Evolutionary conservation across 495 filamentous ascomycete genomes (phyloP), one percentile per base, ranked within the genome.

Genomic region (Hyaloscypha bicolor): DNA sequence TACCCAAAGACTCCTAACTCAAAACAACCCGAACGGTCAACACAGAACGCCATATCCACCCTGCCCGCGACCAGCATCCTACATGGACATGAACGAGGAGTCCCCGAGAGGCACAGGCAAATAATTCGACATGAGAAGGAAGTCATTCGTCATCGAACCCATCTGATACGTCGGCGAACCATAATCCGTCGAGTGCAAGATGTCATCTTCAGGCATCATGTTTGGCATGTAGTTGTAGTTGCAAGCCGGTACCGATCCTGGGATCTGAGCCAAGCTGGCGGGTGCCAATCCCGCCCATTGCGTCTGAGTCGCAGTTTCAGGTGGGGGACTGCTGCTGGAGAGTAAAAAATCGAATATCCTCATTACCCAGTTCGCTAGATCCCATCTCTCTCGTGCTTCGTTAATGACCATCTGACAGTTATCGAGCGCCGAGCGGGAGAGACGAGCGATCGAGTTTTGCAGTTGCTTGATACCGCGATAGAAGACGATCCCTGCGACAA

Each of bases 371-470:
- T 48, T 48, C 11, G 42, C 42, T 48, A n/a, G 42, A 48, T 48
- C 42, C 42, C 42, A 48, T 2, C 42, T 48, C 42, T 48, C 42
- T 11, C 42, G 42, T 48, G 42, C 42, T n/a, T 48, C 42, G n/a
- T n/a, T 48, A 48, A 48, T 48, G 11, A 48, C 42, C 42, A 48
- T 48, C n/a, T 48, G 42, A 48, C 42, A 48, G 42, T 48, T 48
- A 48, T 48, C 42, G n/a, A 48, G 42, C 42, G 42, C 42, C 11
- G 42, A 48, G 11, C 42, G 42, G 42, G 11, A n/a, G n/a, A 48
- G 42, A 48, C n/a, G 42, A 2, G 42, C 42, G n/a, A 48, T 11
- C 11, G 42, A 48, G n/a, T n/a, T 2, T 48, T 48, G 42, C n/a
- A 1, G 42, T 48, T 48, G 42, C 42, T 48, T 48, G 42, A 48